These are phyloP conservation scores for Penicillium hordei DNA, from an alignment of 2,329 filamentous ascomycete genomes.

Conservation along the genomic window DNA sequence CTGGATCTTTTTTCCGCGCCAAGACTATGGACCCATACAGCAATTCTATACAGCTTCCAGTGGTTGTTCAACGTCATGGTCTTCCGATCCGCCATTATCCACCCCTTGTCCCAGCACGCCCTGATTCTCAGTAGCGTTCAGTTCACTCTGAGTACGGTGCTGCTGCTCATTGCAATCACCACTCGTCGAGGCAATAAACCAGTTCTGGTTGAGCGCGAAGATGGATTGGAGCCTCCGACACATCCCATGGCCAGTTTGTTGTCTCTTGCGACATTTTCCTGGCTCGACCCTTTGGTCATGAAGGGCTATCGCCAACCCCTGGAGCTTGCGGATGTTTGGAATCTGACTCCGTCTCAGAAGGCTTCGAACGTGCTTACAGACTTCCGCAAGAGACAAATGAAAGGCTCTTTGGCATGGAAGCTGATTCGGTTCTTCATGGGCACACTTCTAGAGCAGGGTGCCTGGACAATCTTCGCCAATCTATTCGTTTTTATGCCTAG, in stretches of 20 bases:
- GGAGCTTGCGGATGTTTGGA: slow-evolving; percentile 87
- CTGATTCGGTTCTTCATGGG: slow-evolving; percentile 81
- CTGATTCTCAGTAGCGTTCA: slow-evolving; percentile 68
- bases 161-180: slow-evolving; percentile 73
- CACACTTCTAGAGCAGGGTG: slow-evolving; percentile 71
- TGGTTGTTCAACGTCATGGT: slow-evolving; percentile 76
- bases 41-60: slow-evolving; percentile 74
- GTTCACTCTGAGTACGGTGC: slow-evolving; percentile 71
- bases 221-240: slow-evolving; percentile 78
- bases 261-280: slow-evolving; percentile 82
- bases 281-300: slow-evolving; percentile 88
- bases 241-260: slow-evolving; percentile 87
- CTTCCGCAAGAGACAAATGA: slow-evolving; percentile 84
- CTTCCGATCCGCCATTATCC: slow-evolving; percentile 82
- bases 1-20: slow-evolving; percentile 66
- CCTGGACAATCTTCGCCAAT: slow-evolving; percentile 76
- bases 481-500: slow-evolving; percentile 90
- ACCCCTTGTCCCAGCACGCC: slow-evolving; percentile 64
- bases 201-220: slow-evolving; percentile 84
- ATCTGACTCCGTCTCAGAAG: slow-evolving; percentile 83
- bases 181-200: slow-evolving; percentile 91
- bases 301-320: slow-evolving; percentile 82
- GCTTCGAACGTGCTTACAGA: slow-evolving; percentile 74
- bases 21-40: slow-evolving; percentile 89
- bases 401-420: slow-evolving; percentile 73